Conservation (phyloP, 768 basidiomycete species). For the Mycena rebaudengoi region DNA sequence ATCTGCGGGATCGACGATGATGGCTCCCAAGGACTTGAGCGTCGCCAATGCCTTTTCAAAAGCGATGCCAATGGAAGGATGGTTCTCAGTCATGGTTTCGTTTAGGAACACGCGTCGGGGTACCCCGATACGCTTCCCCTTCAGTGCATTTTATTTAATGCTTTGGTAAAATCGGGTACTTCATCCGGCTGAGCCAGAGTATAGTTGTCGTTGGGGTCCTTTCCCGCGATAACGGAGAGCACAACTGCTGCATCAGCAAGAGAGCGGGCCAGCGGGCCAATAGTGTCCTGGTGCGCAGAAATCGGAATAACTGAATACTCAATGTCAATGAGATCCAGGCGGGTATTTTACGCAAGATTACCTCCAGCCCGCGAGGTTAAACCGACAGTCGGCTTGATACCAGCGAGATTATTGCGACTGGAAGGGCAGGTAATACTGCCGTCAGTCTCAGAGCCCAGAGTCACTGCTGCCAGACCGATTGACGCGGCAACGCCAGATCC, state of each 20-base stretch:
- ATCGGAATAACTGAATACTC: slow-evolving; percentile 63
- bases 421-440: slow-evolving; percentile 65
- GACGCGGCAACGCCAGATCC: slow-evolving; percentile 65
- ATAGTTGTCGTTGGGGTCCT: too few relatives aligned
- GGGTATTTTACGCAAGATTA: slow-evolving; percentile 21
- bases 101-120: slow-evolving; percentile 51
- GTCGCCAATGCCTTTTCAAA: slow-evolving; percentile 49
- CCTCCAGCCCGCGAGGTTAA: slow-evolving; percentile 68
- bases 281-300: slow-evolving; percentile 63
- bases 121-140: slow-evolving; percentile 62
- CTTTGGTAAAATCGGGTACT: slow-evolving; percentile 65
- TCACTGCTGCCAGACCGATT: slow-evolving; percentile 57
- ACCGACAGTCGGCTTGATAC: slow-evolving; percentile 69
- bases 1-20: slow-evolving; percentile 69
- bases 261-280: too few relatives aligned
- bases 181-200: too few relatives aligned
- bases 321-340: not conserved
- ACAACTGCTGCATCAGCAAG: too few relatives aligned
- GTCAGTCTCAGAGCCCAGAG: slow-evolving; percentile 60
- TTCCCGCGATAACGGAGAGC: too few relatives aligned
- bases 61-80: slow-evolving; percentile 43
- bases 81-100: slow-evolving; percentile 38
- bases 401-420: slow-evolving; percentile 61
- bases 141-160: slow-evolving; percentile 56
- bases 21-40: slow-evolving; percentile 51